Evolutionary conservation across 257 asterid genomes (phyloP).

Genomic region (Catharanthus roseus): DNA sequence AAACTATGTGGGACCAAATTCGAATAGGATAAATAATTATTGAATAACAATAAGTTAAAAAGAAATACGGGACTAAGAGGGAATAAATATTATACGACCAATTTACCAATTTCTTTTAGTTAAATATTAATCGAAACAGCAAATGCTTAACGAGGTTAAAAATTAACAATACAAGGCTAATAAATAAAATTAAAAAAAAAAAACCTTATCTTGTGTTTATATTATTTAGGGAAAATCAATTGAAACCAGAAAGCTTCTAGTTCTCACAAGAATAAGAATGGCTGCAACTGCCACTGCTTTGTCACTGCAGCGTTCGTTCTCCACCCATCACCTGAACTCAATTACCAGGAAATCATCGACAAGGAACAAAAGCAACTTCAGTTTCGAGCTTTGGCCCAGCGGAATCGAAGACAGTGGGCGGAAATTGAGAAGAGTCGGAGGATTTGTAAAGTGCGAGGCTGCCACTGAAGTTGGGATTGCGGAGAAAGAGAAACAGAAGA

Average conservation of each 20-base stretch:
- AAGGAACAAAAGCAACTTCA: not conserved
- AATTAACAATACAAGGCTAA: too few relatives aligned
- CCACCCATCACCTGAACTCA: not conserved
- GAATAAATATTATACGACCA: too few relatives aligned
- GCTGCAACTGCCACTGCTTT: constrained; percentile 8
- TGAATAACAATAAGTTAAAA: too few relatives aligned
- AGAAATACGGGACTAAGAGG: too few relatives aligned
- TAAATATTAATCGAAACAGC: too few relatives aligned
- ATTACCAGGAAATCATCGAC: not conserved
- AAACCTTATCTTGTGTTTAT: not conserved
- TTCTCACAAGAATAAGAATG: constrained; percentile 1
- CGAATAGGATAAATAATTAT: too few relatives aligned
- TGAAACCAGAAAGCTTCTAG: not conserved
- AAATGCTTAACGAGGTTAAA: too few relatives aligned
- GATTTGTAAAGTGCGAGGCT: constrained; percentile 48
- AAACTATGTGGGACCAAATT: too few relatives aligned
- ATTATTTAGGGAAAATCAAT: not conserved
- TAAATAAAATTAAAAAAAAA: too few relatives aligned
- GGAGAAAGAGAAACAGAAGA: constrained; percentile 39
- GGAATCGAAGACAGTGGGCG: constrained; percentile 2
- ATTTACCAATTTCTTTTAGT: too few relatives aligned
- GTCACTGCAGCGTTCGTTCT: not conserved
- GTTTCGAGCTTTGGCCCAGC: not conserved
- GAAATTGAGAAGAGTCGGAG: not conserved
- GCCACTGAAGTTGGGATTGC: constrained; percentile 40